Evolutionary conservation across 176 grass and related monocot genomes (phyloP).

Genomic region (Raddia guianensis): DNA sequence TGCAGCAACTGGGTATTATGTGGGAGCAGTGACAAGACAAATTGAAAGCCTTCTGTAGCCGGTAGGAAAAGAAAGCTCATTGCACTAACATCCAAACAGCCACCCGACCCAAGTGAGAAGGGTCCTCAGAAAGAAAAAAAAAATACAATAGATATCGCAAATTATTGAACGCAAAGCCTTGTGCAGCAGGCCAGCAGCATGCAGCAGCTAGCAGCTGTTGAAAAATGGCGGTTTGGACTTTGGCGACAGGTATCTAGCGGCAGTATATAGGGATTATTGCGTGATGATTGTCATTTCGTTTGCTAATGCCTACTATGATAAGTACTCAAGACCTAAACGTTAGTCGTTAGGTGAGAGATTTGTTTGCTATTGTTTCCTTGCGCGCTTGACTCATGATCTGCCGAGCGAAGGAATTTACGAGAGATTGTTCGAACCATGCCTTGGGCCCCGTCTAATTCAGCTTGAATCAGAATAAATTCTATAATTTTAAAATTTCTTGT

Average conservation of each 20-base stretch:
- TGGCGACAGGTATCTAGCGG: background rate
- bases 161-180: background rate
- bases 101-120: background rate
- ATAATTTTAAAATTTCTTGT: no score
- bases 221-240: background rate
- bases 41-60: background rate
- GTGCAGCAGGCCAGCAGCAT: background rate
- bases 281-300: background rate
- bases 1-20: background rate
- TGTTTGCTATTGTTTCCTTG: background rate
- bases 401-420: no score
- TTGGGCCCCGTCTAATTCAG: no score
- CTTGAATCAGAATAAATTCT: no score
- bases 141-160: background rate
- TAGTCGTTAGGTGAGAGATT: background rate
- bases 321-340: background rate
- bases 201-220: background rate
- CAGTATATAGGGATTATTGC: background rate
- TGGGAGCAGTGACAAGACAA: slow-evolving; percentile 11
- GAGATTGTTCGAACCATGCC: no score
- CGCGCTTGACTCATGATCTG: no score
- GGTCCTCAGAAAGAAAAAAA: background rate
- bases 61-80: slow-evolving; percentile 1
- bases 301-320: background rate
- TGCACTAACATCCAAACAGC: background rate